Percentiles rank a stretch among this genome's conserved stretches.
Conservation (phyloP, 768 basidiomycete genomes). For the Tricholoma matsutake region DNA sequence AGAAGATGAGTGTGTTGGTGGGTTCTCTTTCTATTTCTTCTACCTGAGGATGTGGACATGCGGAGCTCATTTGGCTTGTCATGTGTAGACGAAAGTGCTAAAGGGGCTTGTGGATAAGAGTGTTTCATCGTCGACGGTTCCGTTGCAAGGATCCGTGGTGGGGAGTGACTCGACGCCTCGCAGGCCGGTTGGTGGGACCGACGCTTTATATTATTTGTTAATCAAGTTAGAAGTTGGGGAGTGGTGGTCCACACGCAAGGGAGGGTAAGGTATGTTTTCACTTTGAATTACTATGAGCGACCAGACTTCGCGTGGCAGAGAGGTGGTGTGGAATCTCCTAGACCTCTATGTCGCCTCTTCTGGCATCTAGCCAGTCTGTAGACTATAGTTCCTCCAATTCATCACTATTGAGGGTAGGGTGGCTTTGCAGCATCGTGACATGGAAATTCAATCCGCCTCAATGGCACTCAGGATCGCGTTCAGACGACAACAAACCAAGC, state of each 20-base stretch:
- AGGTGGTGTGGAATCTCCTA: not conserved
- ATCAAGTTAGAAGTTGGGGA: conserved; percentile 50
- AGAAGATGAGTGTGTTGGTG: conserved; percentile 58
- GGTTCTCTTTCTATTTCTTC: conserved; percentile 20
- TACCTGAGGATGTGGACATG: not conserved
- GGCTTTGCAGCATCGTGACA: no score
- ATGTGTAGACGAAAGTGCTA: conserved; percentile 49
- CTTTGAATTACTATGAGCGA: not conserved
- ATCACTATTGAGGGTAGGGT: no score
- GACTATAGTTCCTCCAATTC: no score
- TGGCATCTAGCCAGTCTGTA: no score
- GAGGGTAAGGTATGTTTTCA: not conserved
- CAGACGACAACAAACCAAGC: not conserved
- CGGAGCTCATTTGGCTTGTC: conserved; percentile 7
- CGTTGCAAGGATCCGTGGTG: conserved; percentile 20
- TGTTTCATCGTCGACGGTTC: conserved; percentile 22
- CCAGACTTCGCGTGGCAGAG: not conserved
- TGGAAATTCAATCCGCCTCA: no score
- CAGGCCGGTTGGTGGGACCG: conserved; percentile 47
- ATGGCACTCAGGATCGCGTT: no score
- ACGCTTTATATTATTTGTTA: conserved; percentile 53
- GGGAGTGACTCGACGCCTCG: conserved; percentile 23
- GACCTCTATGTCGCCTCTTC: no score
- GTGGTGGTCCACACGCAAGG: conserved; percentile 47
- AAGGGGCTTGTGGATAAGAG: conserved; percentile 55